Evolutionary conservation across 495 filamentous ascomycete genomes (phyloP).

Genomic region (Jackrogersella minutella): DNA sequence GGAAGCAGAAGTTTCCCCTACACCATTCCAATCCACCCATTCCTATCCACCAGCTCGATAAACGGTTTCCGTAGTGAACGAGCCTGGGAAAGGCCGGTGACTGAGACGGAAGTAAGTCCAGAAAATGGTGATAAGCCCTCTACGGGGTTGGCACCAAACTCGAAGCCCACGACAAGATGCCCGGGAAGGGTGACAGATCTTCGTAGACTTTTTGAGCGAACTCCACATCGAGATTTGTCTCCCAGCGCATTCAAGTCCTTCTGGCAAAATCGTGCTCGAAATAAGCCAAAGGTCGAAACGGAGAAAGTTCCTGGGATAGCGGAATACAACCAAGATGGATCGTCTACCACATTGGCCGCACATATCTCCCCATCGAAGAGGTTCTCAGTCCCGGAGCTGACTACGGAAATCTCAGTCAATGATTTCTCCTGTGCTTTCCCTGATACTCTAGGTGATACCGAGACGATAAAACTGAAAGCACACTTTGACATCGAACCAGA

Average conservation of each 20-base stretch:
- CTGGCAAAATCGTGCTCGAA: constrained; percentile 22
- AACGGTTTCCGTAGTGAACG: background rate
- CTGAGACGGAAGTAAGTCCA: background rate
- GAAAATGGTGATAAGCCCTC: background rate
- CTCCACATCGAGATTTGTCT: constrained; percentile 23
- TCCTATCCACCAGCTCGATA: constrained; percentile 5
- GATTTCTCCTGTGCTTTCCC: constrained; percentile 43
- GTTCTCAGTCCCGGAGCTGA: constrained; percentile 33
- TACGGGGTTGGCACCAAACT: background rate
- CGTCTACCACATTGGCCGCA: constrained; percentile 34
- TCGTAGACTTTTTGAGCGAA: constrained; percentile 43
- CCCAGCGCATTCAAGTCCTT: constrained; percentile 24
- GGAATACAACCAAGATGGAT: constrained; percentile 19
- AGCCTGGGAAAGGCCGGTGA: background rate
- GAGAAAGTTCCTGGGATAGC: constrained; percentile 10
- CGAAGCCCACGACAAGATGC: background rate
- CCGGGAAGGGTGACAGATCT: constrained; percentile 40
- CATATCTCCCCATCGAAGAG: constrained; percentile 24
- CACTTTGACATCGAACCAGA: constrained; percentile 16
- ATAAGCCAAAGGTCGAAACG: constrained; percentile 16
- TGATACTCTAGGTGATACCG: constrained; percentile 12
- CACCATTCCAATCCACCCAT: background rate
- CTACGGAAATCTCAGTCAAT: constrained; percentile 38
- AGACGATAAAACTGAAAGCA: constrained; percentile 5
- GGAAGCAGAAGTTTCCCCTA: background rate